Conservation (phyloP, 2,329 filamentous ascomycete species). For the Colletotrichum cereale region DNA sequence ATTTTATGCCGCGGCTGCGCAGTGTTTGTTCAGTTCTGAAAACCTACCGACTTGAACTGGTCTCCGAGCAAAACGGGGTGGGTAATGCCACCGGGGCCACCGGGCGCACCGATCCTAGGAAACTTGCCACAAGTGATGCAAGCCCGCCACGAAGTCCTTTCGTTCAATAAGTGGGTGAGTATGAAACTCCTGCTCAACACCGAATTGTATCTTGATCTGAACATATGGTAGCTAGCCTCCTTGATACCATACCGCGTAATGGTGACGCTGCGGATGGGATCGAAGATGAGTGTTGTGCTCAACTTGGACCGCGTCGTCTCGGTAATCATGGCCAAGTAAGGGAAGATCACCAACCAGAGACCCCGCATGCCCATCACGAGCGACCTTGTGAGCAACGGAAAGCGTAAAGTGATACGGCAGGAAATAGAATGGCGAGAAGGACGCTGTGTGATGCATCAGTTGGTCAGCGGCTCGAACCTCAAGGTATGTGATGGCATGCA, state of each 20-base stretch:
- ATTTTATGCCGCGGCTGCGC: slow-evolving; percentile 4
- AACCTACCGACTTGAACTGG: slow-evolving; percentile 11
- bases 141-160: slow-evolving; percentile 12
- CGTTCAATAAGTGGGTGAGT: slow-evolving; percentile 10
- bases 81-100: slow-evolving; percentile 8
- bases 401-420: slow-evolving; percentile 50
- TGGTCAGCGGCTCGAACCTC: slow-evolving; percentile 51
- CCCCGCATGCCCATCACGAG: slow-evolving; percentile 46
- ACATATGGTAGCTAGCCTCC: neutral
- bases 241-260: slow-evolving; percentile 45
- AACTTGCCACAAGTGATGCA: slow-evolving; percentile 15
- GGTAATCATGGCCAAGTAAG: slow-evolving; percentile 53
- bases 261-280: slow-evolving; percentile 46
- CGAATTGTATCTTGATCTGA: neutral
- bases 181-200: neutral
- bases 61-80: neutral
- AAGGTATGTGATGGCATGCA: slow-evolving; percentile 50
- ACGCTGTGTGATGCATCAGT: slow-evolving; percentile 52
- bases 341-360: slow-evolving; percentile 48
- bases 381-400: slow-evolving; percentile 51
- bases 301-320: slow-evolving; percentile 55
- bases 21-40: slow-evolving; percentile 1
- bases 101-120: slow-evolving; percentile 5
- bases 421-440: slow-evolving; percentile 53
- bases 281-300: slow-evolving; percentile 57